Base-by-base conservation (phyloP, 2,329 filamentous ascomycete genomes). In the Teratosphaeria viscida region DNA sequence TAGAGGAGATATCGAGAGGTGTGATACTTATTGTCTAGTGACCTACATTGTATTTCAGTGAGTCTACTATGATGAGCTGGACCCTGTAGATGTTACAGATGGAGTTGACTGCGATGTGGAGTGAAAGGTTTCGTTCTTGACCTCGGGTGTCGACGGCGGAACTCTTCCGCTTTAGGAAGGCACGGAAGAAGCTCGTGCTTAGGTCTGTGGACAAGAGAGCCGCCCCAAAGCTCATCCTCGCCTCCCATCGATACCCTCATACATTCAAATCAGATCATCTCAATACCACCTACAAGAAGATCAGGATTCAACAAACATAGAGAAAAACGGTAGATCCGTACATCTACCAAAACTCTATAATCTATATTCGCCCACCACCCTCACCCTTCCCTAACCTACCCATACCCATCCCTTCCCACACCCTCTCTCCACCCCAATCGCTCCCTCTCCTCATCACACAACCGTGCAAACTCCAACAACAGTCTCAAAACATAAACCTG, bases 401-500 rank as follows among this genome's bases (percentile, higher is more conserved):
- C 43, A 19, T 19, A 16, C 43, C 43, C 43, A 2, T 7, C 3
- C 6, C 43, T n/a, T 3, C 59, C 55, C 10, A 47, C 56, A 23
- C 56, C 34, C 29, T 67, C 72, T 6, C 72, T 69, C 69, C 72
- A 78, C 0, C 75, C 75, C 65, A 77, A 62, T 47, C 57, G 63
- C 29, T 76, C 73, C 60, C 76, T 67, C 39, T 73, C 65, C 59
- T 78, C 76, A 63, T 76, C 73, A 57, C 73, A 76, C 5, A 78
- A 55, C 56, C 77, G 65, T 10, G 73, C 76, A 67, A 74, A 78
- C 65, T 78, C 77, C 61, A 78, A 63, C 55, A 78, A 56, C 64
- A 91, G 67, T 52, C 87, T 76, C 58, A 86, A 75, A 8, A 85
- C 79, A 69, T 91, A 91, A 8, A 90, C 78, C 67, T 84, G 80